A percentile compares a stretch with the other conserved stretches of the same genome.
Evolutionary conservation across 2,329 filamentous ascomycete genomes (phyloP).

Genomic region (Hawksworthiomyces lignivorus): DNA sequence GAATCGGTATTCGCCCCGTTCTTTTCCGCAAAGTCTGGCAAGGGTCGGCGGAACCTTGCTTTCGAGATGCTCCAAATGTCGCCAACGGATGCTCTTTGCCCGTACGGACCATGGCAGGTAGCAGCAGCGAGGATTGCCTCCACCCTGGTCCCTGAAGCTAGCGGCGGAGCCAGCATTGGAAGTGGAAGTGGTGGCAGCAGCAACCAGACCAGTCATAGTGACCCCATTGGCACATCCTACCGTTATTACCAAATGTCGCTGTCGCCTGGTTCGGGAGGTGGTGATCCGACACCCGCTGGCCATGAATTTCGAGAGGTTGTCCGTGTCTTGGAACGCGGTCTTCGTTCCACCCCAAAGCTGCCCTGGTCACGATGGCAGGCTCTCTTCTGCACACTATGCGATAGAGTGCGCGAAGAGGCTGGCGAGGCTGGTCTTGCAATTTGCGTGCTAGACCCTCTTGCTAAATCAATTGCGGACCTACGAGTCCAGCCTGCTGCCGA

Average conservation of each 20-base stretch:
- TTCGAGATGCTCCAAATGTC: slow-evolving; percentile 44
- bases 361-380: slow-evolving; percentile 40
- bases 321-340: slow-evolving; percentile 57
- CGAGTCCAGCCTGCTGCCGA: slow-evolving; percentile 16
- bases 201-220: not conserved
- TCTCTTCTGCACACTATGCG: slow-evolving; percentile 50
- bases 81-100: slow-evolving; percentile 35
- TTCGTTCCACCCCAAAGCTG: slow-evolving; percentile 41
- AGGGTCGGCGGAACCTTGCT: slow-evolving; percentile 37
- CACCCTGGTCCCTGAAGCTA: slow-evolving; percentile 30
- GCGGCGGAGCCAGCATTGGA: not conserved
- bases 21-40: slow-evolving; percentile 40
- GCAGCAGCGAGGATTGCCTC: slow-evolving; percentile 38
- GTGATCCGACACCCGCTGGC: slow-evolving; percentile 42
- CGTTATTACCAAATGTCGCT: slow-evolving; percentile 8
- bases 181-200: not conserved
- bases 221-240: not conserved
- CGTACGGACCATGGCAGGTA: slow-evolving; percentile 45
- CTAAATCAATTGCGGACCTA: slow-evolving; percentile 43
- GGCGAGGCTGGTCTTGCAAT: slow-evolving; percentile 61
- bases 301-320: slow-evolving; percentile 64
- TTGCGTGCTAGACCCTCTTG: slow-evolving; percentile 63
- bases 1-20: slow-evolving; percentile 50
- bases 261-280: slow-evolving; percentile 2
- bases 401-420: slow-evolving; percentile 51